phyloP scores from a whole-genome alignment of 2,329 filamentous ascomycete species.

The Penicillium palitans region DNA sequence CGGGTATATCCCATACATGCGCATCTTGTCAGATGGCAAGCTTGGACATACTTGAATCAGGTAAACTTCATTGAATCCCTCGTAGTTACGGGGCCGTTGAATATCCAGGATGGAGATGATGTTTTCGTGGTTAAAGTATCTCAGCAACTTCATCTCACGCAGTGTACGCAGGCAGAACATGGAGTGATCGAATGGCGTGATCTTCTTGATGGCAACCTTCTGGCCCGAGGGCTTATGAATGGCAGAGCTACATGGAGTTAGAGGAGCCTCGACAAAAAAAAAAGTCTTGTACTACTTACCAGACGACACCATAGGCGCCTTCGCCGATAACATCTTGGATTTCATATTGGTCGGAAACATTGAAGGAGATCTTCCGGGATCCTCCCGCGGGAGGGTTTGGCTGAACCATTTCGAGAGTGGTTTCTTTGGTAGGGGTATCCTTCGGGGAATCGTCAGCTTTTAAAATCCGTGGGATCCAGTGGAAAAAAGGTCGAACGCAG shows the following conservation, averaged over 20 bases:
- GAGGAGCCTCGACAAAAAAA: neutral
- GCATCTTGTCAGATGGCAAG: neutral
- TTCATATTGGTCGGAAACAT: slow-evolving; percentile 98
- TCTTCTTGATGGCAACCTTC: slow-evolving; percentile 99
- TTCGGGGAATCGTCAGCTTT: slow-evolving; percentile 15
- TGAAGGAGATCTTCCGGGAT: slow-evolving; percentile 96
- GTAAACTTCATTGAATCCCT: slow-evolving; percentile 96
- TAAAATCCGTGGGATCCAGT: slow-evolving; percentile 4
- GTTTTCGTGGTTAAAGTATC: slow-evolving; percentile 99
- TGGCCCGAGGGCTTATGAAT: slow-evolving; percentile 97
- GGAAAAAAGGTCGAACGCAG: slow-evolving; percentile 4
- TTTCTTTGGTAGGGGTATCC: slow-evolving; percentile 6
- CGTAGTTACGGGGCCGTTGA: slow-evolving; percentile 94
- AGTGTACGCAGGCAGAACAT: slow-evolving; percentile 97
- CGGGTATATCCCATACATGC: neutral
- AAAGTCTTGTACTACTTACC: slow-evolving; percentile 60
- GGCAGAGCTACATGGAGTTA: slow-evolving; percentile 67
- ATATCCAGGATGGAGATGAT: slow-evolving; percentile 99
- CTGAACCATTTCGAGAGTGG: slow-evolving; percentile 45
- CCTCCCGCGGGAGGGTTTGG: slow-evolving; percentile 52
- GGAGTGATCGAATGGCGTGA: slow-evolving; percentile 97
- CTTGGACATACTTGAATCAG: slow-evolving; percentile 77
- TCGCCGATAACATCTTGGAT: slow-evolving; percentile 99
- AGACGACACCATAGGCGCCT: slow-evolving; percentile 97
- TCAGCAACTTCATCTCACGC: slow-evolving; percentile 97